Conservation (phyloP, 176 grass and related monocot genomes). For the Guadua angustifolia region DNA sequence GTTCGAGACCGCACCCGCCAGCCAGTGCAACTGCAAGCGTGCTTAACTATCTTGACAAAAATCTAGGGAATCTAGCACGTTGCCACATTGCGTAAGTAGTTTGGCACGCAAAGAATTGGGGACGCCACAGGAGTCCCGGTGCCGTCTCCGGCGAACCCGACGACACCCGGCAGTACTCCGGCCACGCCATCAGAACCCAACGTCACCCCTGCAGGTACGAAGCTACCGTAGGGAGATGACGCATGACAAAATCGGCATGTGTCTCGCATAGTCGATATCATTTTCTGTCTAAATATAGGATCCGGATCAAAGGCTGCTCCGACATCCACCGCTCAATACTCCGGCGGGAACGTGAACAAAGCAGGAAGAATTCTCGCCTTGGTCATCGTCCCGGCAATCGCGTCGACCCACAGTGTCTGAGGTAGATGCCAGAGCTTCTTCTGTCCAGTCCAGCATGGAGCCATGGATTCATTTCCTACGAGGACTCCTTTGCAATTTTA, state of each 20-base stretch:
- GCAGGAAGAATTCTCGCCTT: not conserved
- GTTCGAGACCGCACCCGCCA: conserved; percentile 56
- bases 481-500: not conserved
- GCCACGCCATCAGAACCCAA: conserved; percentile 33
- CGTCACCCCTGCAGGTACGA: conserved; percentile 45
- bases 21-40: conserved; percentile 59
- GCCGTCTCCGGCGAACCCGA: conserved; percentile 43
- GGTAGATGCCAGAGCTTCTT: not conserved
- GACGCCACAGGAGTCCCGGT: not conserved
- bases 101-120: not conserved
- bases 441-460: too few relatives aligned
- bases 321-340: not conserved
- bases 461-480: not conserved
- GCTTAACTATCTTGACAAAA: not conserved
- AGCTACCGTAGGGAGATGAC: too few relatives aligned
- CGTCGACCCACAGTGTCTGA: not conserved
- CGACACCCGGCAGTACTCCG: not conserved
- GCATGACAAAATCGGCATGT: not conserved
- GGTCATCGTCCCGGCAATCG: not conserved
- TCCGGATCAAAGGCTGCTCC: conserved; percentile 49
- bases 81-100: too few relatives aligned
- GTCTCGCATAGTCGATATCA: not conserved
- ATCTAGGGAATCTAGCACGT: too few relatives aligned
- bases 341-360: not conserved
- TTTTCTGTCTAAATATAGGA: not conserved